These are phyloP conservation scores for Termitomyces sp. DNA, from an alignment of 768 basidiomycete genomes.

Conservation along the genomic window DNA sequence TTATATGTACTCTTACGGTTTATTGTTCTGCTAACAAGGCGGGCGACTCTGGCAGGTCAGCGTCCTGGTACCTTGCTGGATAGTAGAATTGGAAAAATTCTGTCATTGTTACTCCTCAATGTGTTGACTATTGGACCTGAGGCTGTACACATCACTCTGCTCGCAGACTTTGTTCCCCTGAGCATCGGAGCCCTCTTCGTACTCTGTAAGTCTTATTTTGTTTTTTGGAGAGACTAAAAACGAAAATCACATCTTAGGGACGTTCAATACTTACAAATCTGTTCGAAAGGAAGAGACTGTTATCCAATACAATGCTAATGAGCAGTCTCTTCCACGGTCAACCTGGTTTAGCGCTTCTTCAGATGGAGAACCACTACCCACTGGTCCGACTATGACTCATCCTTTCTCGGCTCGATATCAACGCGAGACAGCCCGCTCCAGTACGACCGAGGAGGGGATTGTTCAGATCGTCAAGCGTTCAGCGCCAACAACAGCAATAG, in stretches of 20 bases:
- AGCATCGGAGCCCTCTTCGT: conserved; percentile 11
- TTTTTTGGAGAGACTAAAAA: neutral
- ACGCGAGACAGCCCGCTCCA: neutral
- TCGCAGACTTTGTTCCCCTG: conserved; percentile 12
- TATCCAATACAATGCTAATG: neutral
- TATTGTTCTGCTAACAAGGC: neutral
- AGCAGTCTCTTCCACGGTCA: neutral
- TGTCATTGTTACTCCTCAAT: conserved; percentile 10
- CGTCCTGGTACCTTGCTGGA: conserved; percentile 1
- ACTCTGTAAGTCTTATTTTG: conserved; percentile 2
- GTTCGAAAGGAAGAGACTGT: neutral
- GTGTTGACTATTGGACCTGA: conserved; percentile 10
- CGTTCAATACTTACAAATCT: conserved; percentile 4
- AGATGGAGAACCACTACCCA: neutral
- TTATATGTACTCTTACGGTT: conserved; percentile 7
- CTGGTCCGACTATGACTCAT: neutral
- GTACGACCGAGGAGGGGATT: neutral
- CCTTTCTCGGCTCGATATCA: conserved; percentile 8
- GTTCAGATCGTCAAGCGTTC: conserved; percentile 2
- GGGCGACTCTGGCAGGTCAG: conserved; percentile 1
- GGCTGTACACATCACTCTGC: conserved; percentile 7
- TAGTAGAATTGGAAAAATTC: conserved; percentile 3
- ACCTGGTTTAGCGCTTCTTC: conserved; percentile 7
- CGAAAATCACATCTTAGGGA: neutral
- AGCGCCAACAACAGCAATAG: neutral